A percentile compares a stretch with the other conserved stretches of the same genome.
phyloP scores from a whole-genome alignment of 1,139 yeast species.

The Yamadazyma spencermartinsiae region DNA sequence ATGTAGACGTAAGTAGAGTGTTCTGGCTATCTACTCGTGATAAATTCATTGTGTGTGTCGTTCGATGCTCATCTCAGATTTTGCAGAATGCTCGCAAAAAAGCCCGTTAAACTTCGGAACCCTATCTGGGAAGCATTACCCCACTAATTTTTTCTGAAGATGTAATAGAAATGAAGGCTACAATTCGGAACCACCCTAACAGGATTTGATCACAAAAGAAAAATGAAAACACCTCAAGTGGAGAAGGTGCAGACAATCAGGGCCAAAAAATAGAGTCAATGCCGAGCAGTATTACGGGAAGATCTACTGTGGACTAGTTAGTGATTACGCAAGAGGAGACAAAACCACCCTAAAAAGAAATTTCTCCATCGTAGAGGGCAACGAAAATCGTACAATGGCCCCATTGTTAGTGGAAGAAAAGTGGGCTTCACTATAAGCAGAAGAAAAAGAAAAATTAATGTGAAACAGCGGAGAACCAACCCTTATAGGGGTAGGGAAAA shows the following conservation, averaged over 20 bases:
- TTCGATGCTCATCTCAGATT: background rate
- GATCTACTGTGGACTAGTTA: background rate
- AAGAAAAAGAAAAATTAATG: background rate
- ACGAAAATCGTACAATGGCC: background rate
- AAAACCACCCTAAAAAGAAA: background rate
- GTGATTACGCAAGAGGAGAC: background rate
- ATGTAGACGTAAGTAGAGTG: constrained; percentile 8
- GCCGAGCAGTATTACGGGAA: too few relatives aligned
- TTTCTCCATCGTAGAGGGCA: background rate
- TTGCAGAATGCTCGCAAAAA: background rate
- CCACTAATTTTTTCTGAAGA: too few relatives aligned
- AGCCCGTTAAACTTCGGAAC: background rate
- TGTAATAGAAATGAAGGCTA: too few relatives aligned
- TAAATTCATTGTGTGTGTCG: constrained; percentile 2
- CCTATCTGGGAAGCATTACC: background rate
- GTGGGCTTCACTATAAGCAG: too few relatives aligned
- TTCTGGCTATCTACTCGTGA: constrained; percentile 9
- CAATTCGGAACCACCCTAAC: background rate
- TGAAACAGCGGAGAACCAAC: background rate
- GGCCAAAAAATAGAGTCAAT: too few relatives aligned
- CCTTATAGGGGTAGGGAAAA: background rate
- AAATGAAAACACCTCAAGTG: background rate
- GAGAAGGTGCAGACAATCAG: background rate
- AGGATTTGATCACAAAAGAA: background rate
- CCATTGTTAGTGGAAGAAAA: too few relatives aligned